These are phyloP conservation scores for Tetratostichococcus sp. DNA, from an alignment of 139 green algal species.

Conservation along the genomic window DNA sequence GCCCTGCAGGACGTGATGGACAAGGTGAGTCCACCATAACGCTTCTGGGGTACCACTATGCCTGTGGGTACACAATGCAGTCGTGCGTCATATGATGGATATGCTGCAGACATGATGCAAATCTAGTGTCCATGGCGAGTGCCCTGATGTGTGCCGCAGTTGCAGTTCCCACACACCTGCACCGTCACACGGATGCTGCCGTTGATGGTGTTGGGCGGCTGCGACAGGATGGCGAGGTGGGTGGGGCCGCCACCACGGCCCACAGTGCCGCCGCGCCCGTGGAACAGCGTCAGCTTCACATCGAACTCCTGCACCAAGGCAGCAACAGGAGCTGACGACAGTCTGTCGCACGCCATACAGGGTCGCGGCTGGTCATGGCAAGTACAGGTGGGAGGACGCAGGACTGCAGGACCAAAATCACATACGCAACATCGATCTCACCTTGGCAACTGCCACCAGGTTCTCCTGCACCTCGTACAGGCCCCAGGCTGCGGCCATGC, in stretches of 20 bases:
- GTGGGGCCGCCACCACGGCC: conserved; percentile 91
- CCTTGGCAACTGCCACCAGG: conserved; percentile 53
- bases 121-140: too few relatives aligned
- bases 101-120: too few relatives aligned
- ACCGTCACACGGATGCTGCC: conserved; percentile 91
- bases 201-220: conserved; percentile 88
- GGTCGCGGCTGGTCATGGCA: too few relatives aligned
- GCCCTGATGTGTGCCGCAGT: too few relatives aligned
- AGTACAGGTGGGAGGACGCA: too few relatives aligned
- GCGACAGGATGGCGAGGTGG: conserved; percentile 88
- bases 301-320: conserved; percentile 16
- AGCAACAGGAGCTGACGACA: not conserved
- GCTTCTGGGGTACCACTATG: too few relatives aligned
- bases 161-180: conserved; percentile 17
- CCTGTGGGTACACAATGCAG: too few relatives aligned
- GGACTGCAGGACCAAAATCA: too few relatives aligned
- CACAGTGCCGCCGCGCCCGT: conserved; percentile 91
- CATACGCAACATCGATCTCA: too few relatives aligned
- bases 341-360: too few relatives aligned
- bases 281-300: conserved; percentile 89
- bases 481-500: conserved; percentile 88
- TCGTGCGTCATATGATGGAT: too few relatives aligned
- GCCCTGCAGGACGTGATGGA: conserved; percentile 41
- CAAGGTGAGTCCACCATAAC: too few relatives aligned
- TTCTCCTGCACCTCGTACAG: conserved; percentile 72